Evolutionary conservation across 2,329 filamentous ascomycete genomes (phyloP).

Genomic region (Dendryphion nanum): DNA sequence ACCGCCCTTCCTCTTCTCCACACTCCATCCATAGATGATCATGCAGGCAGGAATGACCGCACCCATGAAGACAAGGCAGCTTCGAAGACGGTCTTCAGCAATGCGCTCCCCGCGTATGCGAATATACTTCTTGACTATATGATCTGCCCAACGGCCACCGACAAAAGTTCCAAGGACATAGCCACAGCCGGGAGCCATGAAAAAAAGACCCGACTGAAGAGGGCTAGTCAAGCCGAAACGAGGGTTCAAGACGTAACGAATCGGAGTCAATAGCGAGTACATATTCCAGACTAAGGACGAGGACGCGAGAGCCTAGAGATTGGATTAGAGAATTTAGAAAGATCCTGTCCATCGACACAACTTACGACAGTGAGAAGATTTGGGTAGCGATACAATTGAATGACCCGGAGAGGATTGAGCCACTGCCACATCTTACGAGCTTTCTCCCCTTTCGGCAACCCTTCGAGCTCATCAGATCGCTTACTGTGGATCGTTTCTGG

Average conservation of each 20-base stretch:
- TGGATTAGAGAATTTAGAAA: slow-evolving; percentile 1
- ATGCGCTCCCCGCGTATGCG: slow-evolving; percentile 60
- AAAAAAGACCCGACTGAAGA: slow-evolving; percentile 69
- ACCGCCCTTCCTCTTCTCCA: slow-evolving; percentile 56
- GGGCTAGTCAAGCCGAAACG: slow-evolving; percentile 67
- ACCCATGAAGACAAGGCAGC: slow-evolving; percentile 54
- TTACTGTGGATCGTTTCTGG: slow-evolving; percentile 71
- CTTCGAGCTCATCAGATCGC: slow-evolving; percentile 60
- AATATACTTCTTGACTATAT: slow-evolving; percentile 65
- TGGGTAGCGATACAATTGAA: slow-evolving; percentile 65
- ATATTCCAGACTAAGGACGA: slow-evolving; percentile 73
- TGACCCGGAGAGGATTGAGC: slow-evolving; percentile 65
- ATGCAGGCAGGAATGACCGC: slow-evolving; percentile 61
- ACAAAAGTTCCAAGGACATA: slow-evolving; percentile 69
- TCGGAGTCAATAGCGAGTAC: slow-evolving; percentile 66
- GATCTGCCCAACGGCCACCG: slow-evolving; percentile 70
- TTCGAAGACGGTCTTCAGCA: slow-evolving; percentile 66
- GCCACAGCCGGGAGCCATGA: slow-evolving; percentile 69
- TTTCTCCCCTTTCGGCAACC: slow-evolving; percentile 52
- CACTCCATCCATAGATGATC: slow-evolving; percentile 67
- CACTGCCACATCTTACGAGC: slow-evolving; percentile 58
- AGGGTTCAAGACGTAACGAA: slow-evolving; percentile 72
- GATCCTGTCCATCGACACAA: too few relatives aligned
- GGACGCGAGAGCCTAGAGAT: slow-evolving; percentile 52
- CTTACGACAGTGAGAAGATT: slow-evolving; percentile 58